Conservation (phyloP, 805 yeast genomes). For the Kodamaea laetipori region DNA sequence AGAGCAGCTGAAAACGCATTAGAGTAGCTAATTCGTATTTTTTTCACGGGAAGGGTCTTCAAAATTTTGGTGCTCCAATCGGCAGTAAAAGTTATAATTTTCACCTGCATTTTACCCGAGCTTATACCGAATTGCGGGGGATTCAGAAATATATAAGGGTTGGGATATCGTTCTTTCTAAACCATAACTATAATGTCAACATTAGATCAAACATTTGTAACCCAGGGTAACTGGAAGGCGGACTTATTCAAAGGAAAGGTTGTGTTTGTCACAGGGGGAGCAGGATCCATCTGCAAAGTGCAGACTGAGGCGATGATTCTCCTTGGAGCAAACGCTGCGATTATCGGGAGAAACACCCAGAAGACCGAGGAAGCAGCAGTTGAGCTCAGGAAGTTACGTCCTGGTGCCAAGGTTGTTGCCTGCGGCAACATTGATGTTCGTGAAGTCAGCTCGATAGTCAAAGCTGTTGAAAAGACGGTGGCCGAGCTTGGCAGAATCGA, state of each 20-base stretch:
- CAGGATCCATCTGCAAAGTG: slow-evolving; percentile 32
- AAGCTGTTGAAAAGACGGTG: slow-evolving; percentile 27
- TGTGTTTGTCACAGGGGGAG: slow-evolving; percentile 35
- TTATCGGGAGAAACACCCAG: slow-evolving; percentile 28
- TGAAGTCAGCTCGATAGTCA: slow-evolving; percentile 24
- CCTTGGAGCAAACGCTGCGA: slow-evolving; percentile 33
- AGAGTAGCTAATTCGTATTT: too few species aligned
- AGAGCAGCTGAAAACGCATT: too few species aligned
- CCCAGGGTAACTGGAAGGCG: slow-evolving; percentile 26
- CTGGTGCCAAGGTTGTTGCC: slow-evolving; percentile 27
- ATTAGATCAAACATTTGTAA: slow-evolving; percentile 23
- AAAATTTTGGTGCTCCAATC: too few species aligned
- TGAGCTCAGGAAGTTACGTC: slow-evolving; percentile 25
- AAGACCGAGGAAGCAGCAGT: slow-evolving; percentile 28
- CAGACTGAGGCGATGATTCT: slow-evolving; percentile 32
- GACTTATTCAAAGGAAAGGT: slow-evolving; percentile 32
- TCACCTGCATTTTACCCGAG: slow-evolving; percentile 4
- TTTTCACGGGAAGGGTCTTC: too few species aligned
- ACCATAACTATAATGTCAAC: slow-evolving; percentile 21
- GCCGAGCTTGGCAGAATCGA: slow-evolving; percentile 43
- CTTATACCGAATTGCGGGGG: slow-evolving; percentile 4
- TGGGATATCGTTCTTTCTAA: slow-evolving; percentile 1
- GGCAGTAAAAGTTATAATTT: too few species aligned
- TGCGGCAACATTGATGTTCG: slow-evolving; percentile 28
- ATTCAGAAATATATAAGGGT: neutral